Base-by-base conservation (phyloP, 352 stramenopile species). In the Phytophthora sp. region DNA sequence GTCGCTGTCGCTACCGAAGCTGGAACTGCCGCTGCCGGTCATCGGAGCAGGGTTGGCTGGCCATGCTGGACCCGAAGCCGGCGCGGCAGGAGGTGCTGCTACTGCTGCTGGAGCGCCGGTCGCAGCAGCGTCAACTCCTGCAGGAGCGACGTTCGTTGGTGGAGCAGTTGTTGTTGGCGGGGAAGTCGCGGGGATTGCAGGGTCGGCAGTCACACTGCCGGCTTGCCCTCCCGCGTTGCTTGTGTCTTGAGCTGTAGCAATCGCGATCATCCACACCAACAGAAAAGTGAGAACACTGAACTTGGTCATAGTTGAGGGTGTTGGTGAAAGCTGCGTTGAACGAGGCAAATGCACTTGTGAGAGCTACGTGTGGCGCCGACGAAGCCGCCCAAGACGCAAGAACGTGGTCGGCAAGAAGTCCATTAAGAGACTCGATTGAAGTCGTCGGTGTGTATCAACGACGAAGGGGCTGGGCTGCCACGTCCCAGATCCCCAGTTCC, bases 241-340 rank as follows among this genome's bases (percentile, higher is more conserved):
- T 11, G 45, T 44, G 26, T 73, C 57, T 61, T 73, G 64, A 61
- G 64, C 64, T 31, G 45, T 31, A 44, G 44, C 51, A 37, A 69
- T 30, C 24, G 37, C 56, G 32, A 67, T 32, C 9, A 28, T 32
- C 45, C 45, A 54, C 7, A 64, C 8, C 4, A 69, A 18, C 18
- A 73, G 27, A 60, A 39, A 15, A 45, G 48, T 27, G 20, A 65
- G 45, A 9, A 39, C 27, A 8, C 26, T 45, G 12, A 59, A 30
- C n/a, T 59, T 64, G 35, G 54, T 56, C 32, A 45, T 57, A 15
- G 24, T 41, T 42, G 43, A 35, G 11, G 30, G 34, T 17, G 55
- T 4, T 31, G 4, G 23, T 18, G n/a, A 18, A 28, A 41, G 45
- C 21, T 61, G 32, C 66, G 46, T 35, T 26, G 35, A 37, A 15